Percentiles rank a stretch among this genome's conserved stretches.
phyloP scores from a whole-genome alignment of 202 grass and related monocot genomes.

The Brachypodium distachyon region DNA sequence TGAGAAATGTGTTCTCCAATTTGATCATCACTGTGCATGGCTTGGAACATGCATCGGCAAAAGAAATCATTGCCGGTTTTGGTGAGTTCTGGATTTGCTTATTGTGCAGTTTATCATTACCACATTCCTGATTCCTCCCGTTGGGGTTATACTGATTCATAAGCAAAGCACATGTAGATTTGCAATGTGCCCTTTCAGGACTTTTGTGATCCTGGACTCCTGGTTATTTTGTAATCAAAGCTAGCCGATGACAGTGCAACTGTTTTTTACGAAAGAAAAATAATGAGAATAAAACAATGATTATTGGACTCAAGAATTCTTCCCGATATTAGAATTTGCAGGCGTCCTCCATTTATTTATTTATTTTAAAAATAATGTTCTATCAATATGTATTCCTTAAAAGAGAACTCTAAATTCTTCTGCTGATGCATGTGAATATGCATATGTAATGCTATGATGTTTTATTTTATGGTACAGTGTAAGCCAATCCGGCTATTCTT shows the following conservation, averaged over 20 bases:
- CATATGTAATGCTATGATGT: not conserved
- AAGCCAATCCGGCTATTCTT: not conserved
- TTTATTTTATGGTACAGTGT: not conserved
- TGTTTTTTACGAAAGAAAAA: not conserved
- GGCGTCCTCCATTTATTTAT: not conserved
- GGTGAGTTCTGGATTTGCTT: slow-evolving; percentile 40
- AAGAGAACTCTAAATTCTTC: not conserved
- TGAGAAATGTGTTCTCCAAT: slow-evolving; percentile 92
- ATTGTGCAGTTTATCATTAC: not conserved
- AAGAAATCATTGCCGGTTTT: slow-evolving; percentile 85
- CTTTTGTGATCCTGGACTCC: not conserved
- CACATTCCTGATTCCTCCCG: too few relatives aligned
- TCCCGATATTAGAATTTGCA: not conserved
- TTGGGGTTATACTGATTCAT: not conserved
- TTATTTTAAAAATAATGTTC: not conserved
- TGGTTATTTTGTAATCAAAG: not conserved
- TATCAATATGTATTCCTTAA: not conserved
- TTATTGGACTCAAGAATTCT: not conserved
- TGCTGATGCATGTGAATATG: not conserved
- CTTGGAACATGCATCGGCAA: slow-evolving; percentile 84
- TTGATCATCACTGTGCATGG: slow-evolving; percentile 95
- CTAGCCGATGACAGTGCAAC: too few relatives aligned
- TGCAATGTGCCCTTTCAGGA: too few relatives aligned
- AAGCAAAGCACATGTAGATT: too few relatives aligned
- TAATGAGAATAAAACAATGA: not conserved